Evolutionary conservation across 768 basidiomycete genomes (phyloP), one percentile per base, ranked within the genome.

Genomic region (Russula abietina): DNA sequence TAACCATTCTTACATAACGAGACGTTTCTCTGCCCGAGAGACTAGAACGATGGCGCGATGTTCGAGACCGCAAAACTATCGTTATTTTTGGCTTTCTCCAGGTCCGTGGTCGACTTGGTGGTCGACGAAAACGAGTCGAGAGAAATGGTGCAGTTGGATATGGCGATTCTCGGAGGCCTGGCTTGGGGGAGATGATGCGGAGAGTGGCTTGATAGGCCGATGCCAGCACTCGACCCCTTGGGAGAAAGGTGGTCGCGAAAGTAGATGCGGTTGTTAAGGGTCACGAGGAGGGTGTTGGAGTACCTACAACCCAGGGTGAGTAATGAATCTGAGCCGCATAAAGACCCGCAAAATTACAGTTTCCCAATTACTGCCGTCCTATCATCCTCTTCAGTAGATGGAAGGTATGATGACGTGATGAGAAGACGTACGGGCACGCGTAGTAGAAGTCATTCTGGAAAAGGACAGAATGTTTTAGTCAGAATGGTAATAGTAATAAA

Each of bases 331-430:
- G 3, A 24, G 32, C 19, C 3, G 2, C n/a, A 39, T 55, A 48
- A 8, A 39, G 14, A 2, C 3, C 3, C 3, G 28, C 7, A 16
- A 51, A 51, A 24, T 43, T n/a, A 58, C 68, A 68, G 28, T 26
- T 68, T 68, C 11, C 69, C 67, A 8, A 70, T 60, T 26, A 70
- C 43, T 28, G 59, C 57, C 14, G 69, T 66, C 17, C 69, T 70
- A 4, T 46, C 14, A 30, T 38, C 48, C 11, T 12, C 22, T 41
- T 62, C 19, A 51, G 26, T 26, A 28, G 26, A 48, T 24, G 46
- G 36, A 24, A n/a, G 5, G 32, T 28, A 38, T 14, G 9, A 12
- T 8, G 5, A 46, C n/a, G 9, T n/a, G 32, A 26, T 8, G 26
- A 62, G 1, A 24, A 30, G 30, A 53, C 62, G 12, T 39, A 63